Conservation (phyloP, 768 basidiomycete species). For the Phylloporus arenicola region DNA sequence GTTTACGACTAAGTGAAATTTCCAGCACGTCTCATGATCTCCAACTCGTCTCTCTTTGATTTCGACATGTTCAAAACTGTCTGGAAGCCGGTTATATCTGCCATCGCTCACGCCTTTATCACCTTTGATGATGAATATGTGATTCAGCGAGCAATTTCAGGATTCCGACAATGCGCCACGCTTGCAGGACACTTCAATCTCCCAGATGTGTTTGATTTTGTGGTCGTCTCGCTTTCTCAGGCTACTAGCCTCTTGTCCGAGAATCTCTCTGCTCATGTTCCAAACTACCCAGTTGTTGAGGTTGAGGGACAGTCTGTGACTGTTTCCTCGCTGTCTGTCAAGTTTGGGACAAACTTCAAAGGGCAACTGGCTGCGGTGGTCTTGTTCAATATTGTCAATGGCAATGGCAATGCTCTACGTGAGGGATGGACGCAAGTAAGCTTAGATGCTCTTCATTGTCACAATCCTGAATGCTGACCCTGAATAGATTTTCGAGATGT, state of each 20-base stretch:
- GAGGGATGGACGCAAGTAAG: constrained; percentile 91
- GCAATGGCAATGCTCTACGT: constrained; percentile 87
- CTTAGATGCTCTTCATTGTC: neutral
- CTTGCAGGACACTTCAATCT: constrained; percentile 84
- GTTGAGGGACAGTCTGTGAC: constrained; percentile 87
- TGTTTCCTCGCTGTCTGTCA: constrained; percentile 86
- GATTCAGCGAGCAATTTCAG: constrained; percentile 89
- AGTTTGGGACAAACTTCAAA: constrained; percentile 92
- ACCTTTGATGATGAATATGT: constrained; percentile 96
- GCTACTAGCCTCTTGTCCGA: constrained; percentile 86
- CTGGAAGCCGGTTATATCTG: constrained; percentile 91
- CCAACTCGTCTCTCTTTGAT: constrained; percentile 79
- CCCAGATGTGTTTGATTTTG: constrained; percentile 95
- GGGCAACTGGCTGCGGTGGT: constrained; percentile 96
- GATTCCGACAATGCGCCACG: constrained; percentile 95
- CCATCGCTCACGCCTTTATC: constrained; percentile 93
- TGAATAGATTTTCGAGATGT: constrained; percentile 92
- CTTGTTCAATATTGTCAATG: constrained; percentile 95
- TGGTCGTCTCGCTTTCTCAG: constrained; percentile 87
- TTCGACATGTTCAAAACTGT: constrained; percentile 89
- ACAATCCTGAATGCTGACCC: constrained; percentile 1
- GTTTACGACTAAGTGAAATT: constrained; percentile 37
- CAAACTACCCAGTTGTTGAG: constrained; percentile 84
- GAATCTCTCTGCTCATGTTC: constrained; percentile 59
- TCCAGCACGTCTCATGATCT: constrained; percentile 52